Evolutionary conservation across 2,329 filamentous ascomycete species (phyloP).

Genomic region (Aspergillus ibericus): DNA sequence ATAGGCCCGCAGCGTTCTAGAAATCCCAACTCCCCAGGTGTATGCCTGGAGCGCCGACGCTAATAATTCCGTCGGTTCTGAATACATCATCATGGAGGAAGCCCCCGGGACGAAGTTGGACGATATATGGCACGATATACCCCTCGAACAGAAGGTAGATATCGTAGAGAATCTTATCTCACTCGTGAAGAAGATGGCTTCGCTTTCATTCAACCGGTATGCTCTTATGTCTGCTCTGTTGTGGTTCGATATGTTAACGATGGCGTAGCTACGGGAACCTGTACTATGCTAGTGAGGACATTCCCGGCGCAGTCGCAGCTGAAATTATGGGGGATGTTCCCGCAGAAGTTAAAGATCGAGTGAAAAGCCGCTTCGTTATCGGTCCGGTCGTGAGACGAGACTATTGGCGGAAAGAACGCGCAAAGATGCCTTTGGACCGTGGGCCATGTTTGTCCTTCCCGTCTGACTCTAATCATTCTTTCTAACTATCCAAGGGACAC

Average conservation of each 20-base stretch:
- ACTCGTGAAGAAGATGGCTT: slow-evolving; percentile 40
- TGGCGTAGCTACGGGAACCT: slow-evolving; percentile 37
- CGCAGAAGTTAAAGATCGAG: slow-evolving; percentile 29
- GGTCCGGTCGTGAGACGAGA: slow-evolving; percentile 36
- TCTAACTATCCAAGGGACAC: slow-evolving; percentile 29
- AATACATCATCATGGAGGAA: slow-evolving; percentile 36
- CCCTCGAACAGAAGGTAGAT: slow-evolving; percentile 19
- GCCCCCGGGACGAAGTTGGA: slow-evolving; percentile 27
- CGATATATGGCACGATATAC: slow-evolving; percentile 29
- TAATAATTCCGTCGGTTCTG: slow-evolving; percentile 24
- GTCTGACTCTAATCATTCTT: no score
- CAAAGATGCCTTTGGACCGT: slow-evolving; percentile 36
- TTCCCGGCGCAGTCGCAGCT: slow-evolving; percentile 31
- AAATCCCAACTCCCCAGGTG: slow-evolving; percentile 19
- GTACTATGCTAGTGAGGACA: slow-evolving; percentile 36
- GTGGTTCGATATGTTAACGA: slow-evolving; percentile 11
- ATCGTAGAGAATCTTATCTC: slow-evolving; percentile 34
- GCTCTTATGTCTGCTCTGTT: background rate
- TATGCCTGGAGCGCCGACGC: slow-evolving; percentile 22
- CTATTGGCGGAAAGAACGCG: slow-evolving; percentile 39
- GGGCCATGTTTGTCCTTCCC: slow-evolving; percentile 40
- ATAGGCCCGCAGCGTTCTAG: slow-evolving; percentile 19
- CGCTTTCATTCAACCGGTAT: slow-evolving; percentile 37
- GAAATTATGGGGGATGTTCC: slow-evolving; percentile 27
- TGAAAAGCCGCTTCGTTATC: slow-evolving; percentile 35